phyloP scores from a whole-genome alignment of 345 rosid species.

The Cardamine resedifolia region DNA sequence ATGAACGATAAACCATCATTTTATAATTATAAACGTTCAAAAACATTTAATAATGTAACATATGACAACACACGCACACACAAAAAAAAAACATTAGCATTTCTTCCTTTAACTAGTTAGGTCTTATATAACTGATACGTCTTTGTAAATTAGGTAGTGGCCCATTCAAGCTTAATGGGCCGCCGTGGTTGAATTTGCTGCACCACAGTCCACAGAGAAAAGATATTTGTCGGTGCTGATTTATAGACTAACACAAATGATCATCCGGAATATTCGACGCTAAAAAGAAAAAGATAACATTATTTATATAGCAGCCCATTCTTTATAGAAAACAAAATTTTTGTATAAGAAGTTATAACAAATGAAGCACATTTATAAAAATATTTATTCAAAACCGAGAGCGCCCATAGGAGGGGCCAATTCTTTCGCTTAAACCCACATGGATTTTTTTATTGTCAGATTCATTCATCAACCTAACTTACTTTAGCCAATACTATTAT shows the following conservation, averaged over 20 bases:
- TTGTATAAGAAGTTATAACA: background rate
- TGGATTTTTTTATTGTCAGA: constrained; percentile 10
- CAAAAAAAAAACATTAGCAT: background rate
- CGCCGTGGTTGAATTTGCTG: constrained; percentile 10
- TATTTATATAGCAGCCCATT: background rate
- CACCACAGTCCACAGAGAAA: background rate
- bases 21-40: background rate
- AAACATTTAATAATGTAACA: background rate
- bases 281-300: constrained; percentile 10
- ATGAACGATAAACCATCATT: background rate
- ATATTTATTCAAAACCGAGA: constrained; percentile 28
- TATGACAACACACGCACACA: background rate
- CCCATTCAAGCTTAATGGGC: constrained; percentile 22
- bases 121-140: constrained; percentile 2
- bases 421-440: constrained; percentile 21
- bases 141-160: constrained; percentile 22
- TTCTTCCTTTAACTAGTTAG: background rate
- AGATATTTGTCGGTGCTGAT: constrained; percentile 15
- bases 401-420: constrained; percentile 30
- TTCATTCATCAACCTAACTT: constrained; percentile 4
- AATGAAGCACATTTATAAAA: constrained; percentile 4
- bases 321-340: background rate
- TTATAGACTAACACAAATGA: background rate
- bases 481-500: background rate
- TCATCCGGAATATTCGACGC: constrained; percentile 7